These are phyloP conservation scores for Claviceps pazoutovae DNA, from an alignment of 2,329 filamentous ascomycete species.

Conservation along the genomic window DNA sequence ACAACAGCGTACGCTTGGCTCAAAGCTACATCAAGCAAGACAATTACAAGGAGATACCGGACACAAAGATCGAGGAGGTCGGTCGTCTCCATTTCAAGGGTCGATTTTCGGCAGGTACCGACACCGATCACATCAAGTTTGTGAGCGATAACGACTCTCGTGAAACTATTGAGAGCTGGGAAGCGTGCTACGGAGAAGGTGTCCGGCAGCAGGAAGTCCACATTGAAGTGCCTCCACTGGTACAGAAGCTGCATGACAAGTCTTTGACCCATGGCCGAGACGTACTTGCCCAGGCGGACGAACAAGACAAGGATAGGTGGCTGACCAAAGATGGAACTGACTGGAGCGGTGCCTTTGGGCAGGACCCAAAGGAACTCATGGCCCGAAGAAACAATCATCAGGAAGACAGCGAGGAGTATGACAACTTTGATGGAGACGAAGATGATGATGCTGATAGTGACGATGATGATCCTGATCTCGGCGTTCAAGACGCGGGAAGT, in stretches of 20 bases:
- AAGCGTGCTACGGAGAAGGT: slow-evolving; percentile 79
- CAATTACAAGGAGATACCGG: slow-evolving; percentile 55
- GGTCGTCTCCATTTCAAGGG: slow-evolving; percentile 70
- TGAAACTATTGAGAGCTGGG: slow-evolving; percentile 91
- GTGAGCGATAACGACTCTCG: slow-evolving; percentile 77
- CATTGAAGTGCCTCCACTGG: slow-evolving; percentile 56
- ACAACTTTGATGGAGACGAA: slow-evolving; percentile 23
- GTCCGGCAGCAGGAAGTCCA: slow-evolving; percentile 59
- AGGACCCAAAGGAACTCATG: slow-evolving; percentile 49
- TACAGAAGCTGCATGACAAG: slow-evolving; percentile 67
- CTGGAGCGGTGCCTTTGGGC: slow-evolving; percentile 75
- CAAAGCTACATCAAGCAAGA: slow-evolving; percentile 86
- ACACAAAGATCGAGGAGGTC: slow-evolving; percentile 64
- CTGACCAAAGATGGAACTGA: slow-evolving; percentile 66
- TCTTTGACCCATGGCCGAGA: slow-evolving; percentile 70
- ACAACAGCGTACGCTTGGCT: slow-evolving; percentile 59
- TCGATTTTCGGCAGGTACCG: slow-evolving; percentile 79
- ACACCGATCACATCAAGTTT: slow-evolving; percentile 71
- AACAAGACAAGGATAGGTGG: slow-evolving; percentile 66
- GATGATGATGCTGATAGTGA: slow-evolving; percentile 21
- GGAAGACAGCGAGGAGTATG: slow-evolving; percentile 23
- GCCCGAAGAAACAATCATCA: slow-evolving; percentile 16
- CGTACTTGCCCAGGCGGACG: slow-evolving; percentile 57
- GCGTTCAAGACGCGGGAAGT: slow-evolving; percentile 41
- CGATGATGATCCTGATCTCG: slow-evolving; percentile 34